Conservation (phyloP, 371 early-diverging fungal genomes). For the Circinella umbellata region DNA sequence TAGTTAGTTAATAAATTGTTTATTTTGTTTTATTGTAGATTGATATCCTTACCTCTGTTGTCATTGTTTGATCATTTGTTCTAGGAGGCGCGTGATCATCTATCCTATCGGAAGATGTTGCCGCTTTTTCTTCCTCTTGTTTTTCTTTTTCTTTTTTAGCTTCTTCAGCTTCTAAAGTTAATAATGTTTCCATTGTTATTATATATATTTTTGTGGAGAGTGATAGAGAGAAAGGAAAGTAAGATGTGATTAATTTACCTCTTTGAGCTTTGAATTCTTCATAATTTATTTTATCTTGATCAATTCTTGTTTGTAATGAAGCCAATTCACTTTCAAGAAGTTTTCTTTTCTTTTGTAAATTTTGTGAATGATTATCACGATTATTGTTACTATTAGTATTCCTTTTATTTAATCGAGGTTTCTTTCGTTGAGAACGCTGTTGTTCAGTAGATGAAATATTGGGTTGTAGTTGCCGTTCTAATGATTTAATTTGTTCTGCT, state of each 20-base stretch:
- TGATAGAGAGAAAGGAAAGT: no score
- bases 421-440: neutral
- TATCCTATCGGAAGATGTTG: neutral
- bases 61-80: conserved; percentile 7
- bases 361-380: neutral
- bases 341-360: neutral
- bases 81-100: neutral
- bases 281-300: neutral
- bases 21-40: neutral
- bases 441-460: neutral
- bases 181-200: no score
- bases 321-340: neutral
- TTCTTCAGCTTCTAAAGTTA: neutral
- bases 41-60: conserved; percentile 3
- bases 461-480: neutral
- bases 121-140: conserved; percentile 8
- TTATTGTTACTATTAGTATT: neutral
- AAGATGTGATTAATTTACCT: neutral
- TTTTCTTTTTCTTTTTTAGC: neutral
- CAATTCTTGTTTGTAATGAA: neutral
- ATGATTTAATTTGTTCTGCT: neutral
- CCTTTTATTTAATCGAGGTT: neutral
- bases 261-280: neutral
- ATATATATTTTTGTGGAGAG: no score
- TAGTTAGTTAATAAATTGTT: no score